A percentile compares a stretch with the other conserved stretches of the same genome.
These are phyloP conservation scores for Trichophyton rubrum DNA, from an alignment of 2,329 filamentous ascomycete species.

Conservation along the genomic window DNA sequence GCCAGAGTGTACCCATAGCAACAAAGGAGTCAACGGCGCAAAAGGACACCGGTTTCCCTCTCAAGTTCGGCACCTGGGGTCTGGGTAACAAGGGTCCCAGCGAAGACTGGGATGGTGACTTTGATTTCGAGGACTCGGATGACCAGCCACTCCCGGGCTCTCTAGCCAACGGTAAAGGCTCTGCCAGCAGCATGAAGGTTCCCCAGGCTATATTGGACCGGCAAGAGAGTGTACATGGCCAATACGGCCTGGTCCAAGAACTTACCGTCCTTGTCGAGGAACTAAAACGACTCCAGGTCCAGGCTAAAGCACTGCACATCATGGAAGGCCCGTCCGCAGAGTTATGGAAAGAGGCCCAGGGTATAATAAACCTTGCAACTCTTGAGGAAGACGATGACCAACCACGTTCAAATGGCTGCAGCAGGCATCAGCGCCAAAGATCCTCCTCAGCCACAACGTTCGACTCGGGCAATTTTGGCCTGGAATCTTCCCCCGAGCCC, in stretches of 20 bases:
- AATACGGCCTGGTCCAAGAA: slow-evolving; percentile 52
- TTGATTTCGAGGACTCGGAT: slow-evolving; percentile 47
- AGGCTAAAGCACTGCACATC: slow-evolving; percentile 42
- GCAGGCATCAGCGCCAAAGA: background rate
- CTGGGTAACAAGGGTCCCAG: slow-evolving; percentile 53
- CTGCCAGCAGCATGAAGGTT: slow-evolving; percentile 37
- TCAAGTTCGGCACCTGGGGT: slow-evolving; percentile 56
- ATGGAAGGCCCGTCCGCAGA: slow-evolving; percentile 41
- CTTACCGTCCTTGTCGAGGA: slow-evolving; percentile 54
- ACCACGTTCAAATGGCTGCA: background rate
- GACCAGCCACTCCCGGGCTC: slow-evolving; percentile 19
- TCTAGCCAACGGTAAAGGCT: background rate
- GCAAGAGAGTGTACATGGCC: slow-evolving; percentile 52
- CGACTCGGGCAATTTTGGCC: background rate
- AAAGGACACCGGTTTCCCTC: slow-evolving; percentile 36
- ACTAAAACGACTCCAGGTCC: slow-evolving; percentile 47
- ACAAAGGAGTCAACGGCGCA: slow-evolving; percentile 36
- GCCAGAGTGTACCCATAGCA: slow-evolving; percentile 52
- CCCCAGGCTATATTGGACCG: slow-evolving; percentile 51
- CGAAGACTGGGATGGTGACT: slow-evolving; percentile 58
- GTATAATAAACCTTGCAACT: slow-evolving; percentile 54
- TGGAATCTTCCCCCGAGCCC: slow-evolving; percentile 3
- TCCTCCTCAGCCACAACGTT: slow-evolving; percentile 9
- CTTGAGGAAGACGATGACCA: slow-evolving; percentile 47
- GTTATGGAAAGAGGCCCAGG: slow-evolving; percentile 53